Conservation (phyloP, 306 rosid species). For the Sophora flavescens region DNA sequence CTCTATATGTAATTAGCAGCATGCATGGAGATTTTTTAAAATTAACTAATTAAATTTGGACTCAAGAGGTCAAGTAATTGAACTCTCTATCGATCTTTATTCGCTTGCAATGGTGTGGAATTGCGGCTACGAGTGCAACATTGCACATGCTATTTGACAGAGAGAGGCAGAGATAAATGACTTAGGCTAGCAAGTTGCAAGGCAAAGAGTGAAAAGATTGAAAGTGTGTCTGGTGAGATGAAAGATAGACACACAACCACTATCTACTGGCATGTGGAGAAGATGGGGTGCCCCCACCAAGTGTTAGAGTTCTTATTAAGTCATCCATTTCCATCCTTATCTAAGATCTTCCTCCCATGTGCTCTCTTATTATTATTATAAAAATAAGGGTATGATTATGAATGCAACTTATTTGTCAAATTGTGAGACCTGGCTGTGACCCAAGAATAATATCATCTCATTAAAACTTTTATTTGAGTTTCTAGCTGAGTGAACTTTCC, state of each 20-base stretch:
- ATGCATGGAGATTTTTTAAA: background rate
- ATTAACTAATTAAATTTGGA: slow-evolving; percentile 18
- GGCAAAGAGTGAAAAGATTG: slow-evolving; percentile 25
- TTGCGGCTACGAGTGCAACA: slow-evolving; percentile 12
- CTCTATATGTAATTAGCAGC: background rate
- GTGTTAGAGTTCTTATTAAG: slow-evolving; percentile 26
- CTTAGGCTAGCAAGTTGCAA: slow-evolving; percentile 27
- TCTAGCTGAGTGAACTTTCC: too few species aligned
- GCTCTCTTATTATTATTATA: slow-evolving; percentile 3
- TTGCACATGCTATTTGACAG: slow-evolving; percentile 52
- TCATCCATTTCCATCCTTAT: slow-evolving; percentile 54
- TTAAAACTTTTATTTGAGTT: too few species aligned
- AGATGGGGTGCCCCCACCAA: slow-evolving; percentile 47
- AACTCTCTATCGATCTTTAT: background rate
- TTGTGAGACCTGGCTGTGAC: slow-evolving; percentile 11
- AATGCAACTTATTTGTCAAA: slow-evolving; percentile 37
- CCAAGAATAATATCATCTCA: slow-evolving; percentile 12
- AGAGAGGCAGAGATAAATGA: slow-evolving; percentile 31
- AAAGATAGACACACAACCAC: slow-evolving; percentile 37
- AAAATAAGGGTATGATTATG: background rate
- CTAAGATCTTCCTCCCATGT: slow-evolving; percentile 53
- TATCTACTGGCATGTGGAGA: slow-evolving; percentile 45
- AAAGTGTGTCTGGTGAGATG: slow-evolving; percentile 47
- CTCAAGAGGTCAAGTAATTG: background rate
- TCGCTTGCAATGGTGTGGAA: slow-evolving; percentile 40